These are phyloP conservation scores for Pleurotus pulmonarius DNA, from an alignment of 768 basidiomycete genomes.

Conservation along the genomic window DNA sequence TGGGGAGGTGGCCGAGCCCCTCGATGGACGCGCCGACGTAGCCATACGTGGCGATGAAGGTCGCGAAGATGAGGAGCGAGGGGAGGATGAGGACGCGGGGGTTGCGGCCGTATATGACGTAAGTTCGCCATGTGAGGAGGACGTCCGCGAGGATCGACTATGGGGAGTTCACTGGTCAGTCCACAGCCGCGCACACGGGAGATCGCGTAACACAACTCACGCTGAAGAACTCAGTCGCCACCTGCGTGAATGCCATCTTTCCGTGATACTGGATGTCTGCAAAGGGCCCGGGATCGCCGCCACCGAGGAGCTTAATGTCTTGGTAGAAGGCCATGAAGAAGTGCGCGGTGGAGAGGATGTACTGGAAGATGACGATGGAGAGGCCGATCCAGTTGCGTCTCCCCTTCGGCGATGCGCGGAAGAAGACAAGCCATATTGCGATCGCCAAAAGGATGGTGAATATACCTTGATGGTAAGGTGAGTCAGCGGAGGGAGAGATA, in stretches of 20 bases:
- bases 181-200: background rate
- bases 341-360: constrained; percentile 3
- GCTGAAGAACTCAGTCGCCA: constrained; percentile 5
- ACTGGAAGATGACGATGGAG: constrained; percentile 5
- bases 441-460: constrained; percentile 4
- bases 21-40: background rate
- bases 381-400: background rate
- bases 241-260: constrained; percentile 2
- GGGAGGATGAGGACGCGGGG: background rate
- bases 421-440: constrained; percentile 4
- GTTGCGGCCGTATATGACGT: constrained; percentile 4
- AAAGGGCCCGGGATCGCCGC: background rate
- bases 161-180: background rate
- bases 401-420: background rate
- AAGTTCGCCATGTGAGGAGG: constrained; percentile 5
- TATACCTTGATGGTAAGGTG: background rate
- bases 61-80: background rate
- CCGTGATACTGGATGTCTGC: constrained; percentile 1
- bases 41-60: constrained; percentile 1
- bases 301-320: background rate
- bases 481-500: background rate
- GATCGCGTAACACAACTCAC: no score
- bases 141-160: background rate
- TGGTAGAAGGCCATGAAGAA: constrained; percentile 9
- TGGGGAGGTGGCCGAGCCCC: background rate